Base-by-base conservation (phyloP, 169 alveolate genomes). In the Pseudocohnilembus persalinus region DNA sequence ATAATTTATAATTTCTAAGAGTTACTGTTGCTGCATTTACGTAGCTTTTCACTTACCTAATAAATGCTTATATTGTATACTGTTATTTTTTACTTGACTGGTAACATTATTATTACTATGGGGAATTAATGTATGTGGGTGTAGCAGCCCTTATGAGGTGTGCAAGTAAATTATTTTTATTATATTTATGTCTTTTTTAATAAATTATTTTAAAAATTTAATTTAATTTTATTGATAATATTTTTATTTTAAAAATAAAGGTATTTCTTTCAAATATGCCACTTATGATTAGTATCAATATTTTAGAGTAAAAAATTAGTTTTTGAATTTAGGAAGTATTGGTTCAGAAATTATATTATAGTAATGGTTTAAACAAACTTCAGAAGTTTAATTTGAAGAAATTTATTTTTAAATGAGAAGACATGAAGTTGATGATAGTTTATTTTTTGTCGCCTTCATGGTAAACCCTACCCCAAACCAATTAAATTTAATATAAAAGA, bases 261-360 rank as follows among this genome's bases (percentile, higher is more conserved):
- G 31, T 11, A 77, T 77, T 77, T 31, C 73, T 0, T 29, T 77
- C 6, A 77, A 77, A 77, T 77, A 77, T n/a, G 82, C 82, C 28
- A 77, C 82, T 25, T 77, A 31, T 77, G 82, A 77, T 33, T 72
- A 64, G 0, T 63, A 33, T 0, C 34, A 77, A n/a, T 31, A 31
- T 33, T 33, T 29, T 33, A 72, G 29, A 0, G 28, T 77, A 31
- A 77, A 27, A 25, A 77, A 77, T 77, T 27, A 77, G 0, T 1
- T 33, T 34, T 27, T 77, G 28, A 77, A 64, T 33, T n/a, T 25
- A 16, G 63, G 33, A 25, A 72, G 33, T 31, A 33, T 77, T 0
- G 15, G 28, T 32, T 32, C 82, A 0, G 82, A 77, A 4, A 33
- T 77, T 26, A 28, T 33, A 1, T 33, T 77, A 33, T 63, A 33